These are phyloP conservation scores for Komagataella kurtzmanii DNA, from an alignment of 805 yeast genomes.

Conservation along the genomic window DNA sequence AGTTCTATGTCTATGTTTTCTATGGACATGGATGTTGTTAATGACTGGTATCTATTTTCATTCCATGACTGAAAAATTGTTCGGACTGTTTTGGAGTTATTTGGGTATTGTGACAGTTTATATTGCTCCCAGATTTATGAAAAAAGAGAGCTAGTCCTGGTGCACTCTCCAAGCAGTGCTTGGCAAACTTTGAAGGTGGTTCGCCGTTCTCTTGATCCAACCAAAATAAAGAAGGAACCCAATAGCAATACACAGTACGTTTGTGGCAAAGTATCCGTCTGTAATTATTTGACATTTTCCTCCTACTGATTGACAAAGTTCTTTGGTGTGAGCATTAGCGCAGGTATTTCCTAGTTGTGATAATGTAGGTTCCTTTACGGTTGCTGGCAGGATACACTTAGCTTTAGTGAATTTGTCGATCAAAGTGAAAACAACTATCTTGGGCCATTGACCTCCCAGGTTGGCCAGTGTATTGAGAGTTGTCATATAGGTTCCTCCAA, in stretches of 20 bases:
- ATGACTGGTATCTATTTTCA: conserved; percentile 83
- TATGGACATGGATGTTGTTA: conserved; percentile 84
- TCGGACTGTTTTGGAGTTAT: conserved; percentile 56
- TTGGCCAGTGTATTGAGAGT: conserved; percentile 84
- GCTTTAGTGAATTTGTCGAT: conserved; percentile 71
- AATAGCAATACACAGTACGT: conserved; percentile 50
- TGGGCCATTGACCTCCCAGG: conserved; percentile 97
- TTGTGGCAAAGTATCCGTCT: conserved; percentile 83
- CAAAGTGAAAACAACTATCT: conserved; percentile 61
- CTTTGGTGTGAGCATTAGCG: conserved; percentile 21
- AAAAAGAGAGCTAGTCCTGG: not conserved
- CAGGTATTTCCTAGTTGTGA: conserved; percentile 8
- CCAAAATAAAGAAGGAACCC: conserved; percentile 54
- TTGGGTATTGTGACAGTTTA: conserved; percentile 35
- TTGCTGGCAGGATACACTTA: conserved; percentile 28
- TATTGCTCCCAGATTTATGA: not conserved
- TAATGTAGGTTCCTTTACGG: conserved; percentile 4
- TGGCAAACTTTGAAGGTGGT: conserved; percentile 59
- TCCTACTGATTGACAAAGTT: conserved; percentile 33
- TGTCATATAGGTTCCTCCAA: conserved; percentile 98
- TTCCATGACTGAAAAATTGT: conserved; percentile 57
- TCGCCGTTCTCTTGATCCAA: conserved; percentile 53
- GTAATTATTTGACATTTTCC: conserved; percentile 41
- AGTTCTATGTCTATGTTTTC: conserved; percentile 19
- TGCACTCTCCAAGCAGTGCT: conserved; percentile 63